A percentile compares a stretch with the other conserved stretches of the same genome.
Evolutionary conservation across 345 rosid species (phyloP).

Genomic region (Pseudoturritis turrita): DNA sequence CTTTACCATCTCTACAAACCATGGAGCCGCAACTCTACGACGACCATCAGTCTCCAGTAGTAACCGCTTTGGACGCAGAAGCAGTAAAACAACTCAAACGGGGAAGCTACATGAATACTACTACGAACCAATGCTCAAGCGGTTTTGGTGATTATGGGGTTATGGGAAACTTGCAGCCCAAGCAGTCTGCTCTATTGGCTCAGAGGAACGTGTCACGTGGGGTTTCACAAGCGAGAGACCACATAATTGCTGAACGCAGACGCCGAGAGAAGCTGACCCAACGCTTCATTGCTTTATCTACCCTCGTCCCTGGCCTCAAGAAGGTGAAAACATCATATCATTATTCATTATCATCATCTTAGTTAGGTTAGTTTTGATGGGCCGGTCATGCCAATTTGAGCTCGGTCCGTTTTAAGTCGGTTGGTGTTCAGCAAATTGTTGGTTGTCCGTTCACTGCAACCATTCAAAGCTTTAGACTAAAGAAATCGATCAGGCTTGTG

Average conservation of each 20-base stretch:
- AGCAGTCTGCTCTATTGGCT: neutral
- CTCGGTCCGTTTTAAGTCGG: neutral
- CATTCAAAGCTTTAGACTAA: no score
- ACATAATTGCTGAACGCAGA: constrained; percentile 15
- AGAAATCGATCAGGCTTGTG: no score
- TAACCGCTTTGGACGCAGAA: neutral
- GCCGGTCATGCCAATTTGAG: neutral
- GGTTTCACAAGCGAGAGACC: constrained; percentile 16
- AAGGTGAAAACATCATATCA: constrained; percentile 10
- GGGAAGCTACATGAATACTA: neutral
- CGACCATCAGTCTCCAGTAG: neutral
- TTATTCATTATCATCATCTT: neutral
- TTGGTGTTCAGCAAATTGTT: no score
- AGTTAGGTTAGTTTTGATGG: neutral
- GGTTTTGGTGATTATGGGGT: neutral
- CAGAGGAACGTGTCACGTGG: constrained; percentile 13
- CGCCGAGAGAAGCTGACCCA: constrained; percentile 21
- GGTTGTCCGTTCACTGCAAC: no score
- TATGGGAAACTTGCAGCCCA: neutral
- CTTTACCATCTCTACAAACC: neutral
- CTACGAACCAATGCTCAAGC: neutral
- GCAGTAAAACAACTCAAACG: neutral
- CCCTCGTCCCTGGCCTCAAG: constrained; percentile 20
- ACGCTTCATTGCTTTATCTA: constrained; percentile 22
- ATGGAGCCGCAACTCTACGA: neutral